Conservation (phyloP, 2,329 filamentous ascomycete genomes). For the Aspergillus carbonarius region DNA sequence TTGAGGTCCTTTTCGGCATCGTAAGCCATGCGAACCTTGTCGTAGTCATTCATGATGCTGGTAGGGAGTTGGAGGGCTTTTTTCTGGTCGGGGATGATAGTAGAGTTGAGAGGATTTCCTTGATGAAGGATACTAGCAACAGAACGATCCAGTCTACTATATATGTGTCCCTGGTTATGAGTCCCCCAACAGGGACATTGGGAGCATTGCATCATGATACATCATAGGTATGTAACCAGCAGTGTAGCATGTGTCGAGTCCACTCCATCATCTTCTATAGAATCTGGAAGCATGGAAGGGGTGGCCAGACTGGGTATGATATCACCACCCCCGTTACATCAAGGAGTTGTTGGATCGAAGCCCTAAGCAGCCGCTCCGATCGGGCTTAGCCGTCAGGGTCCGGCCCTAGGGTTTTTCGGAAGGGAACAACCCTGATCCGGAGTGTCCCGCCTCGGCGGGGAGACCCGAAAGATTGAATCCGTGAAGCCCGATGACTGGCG, state of each 20-base stretch:
- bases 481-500: conserved; percentile 4
- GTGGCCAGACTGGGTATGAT: background rate
- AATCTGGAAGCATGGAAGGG: background rate
- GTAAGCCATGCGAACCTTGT: conserved; percentile 29
- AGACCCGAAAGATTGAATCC: conserved; percentile 11
- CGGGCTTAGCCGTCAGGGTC: conserved; percentile 24
- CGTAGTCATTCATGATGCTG: conserved; percentile 24
- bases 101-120: background rate
- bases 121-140: background rate
- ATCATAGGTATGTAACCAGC: conserved; percentile 29
- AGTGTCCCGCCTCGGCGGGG: conserved; percentile 24
- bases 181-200: background rate
- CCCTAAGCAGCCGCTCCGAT: conserved; percentile 23
- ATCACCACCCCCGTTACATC: conserved; percentile 5
- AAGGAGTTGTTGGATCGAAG: background rate
- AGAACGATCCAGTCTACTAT: background rate
- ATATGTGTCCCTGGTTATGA: background rate
- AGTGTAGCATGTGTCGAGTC: background rate
- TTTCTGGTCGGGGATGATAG: background rate
- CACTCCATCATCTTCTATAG: background rate
- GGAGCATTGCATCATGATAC: conserved; percentile 32
- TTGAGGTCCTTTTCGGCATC: conserved; percentile 44
- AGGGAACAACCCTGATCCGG: conserved; percentile 21
- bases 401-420: conserved; percentile 28
- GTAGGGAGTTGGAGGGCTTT: background rate